phyloP scores from a whole-genome alignment of 2,329 filamentous ascomycete genomes.

The Emergomyces africanus region DNA sequence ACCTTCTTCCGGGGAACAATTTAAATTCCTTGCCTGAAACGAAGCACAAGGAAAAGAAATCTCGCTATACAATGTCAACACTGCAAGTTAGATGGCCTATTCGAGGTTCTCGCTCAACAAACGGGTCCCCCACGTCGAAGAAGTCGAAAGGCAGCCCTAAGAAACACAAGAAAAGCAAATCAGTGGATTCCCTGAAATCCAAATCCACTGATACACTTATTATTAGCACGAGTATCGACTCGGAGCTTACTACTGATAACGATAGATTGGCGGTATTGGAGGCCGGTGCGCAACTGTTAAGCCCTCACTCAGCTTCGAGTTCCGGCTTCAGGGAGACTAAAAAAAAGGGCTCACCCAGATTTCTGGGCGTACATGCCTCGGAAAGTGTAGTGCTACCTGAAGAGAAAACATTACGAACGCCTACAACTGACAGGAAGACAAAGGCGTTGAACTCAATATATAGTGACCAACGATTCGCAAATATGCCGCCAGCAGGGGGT shows the following conservation, averaged over 20 bases:
- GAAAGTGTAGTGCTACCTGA: not conserved
- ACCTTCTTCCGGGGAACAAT: not conserved
- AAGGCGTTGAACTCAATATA: not conserved
- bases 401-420: not conserved
- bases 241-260: not conserved
- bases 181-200: not conserved
- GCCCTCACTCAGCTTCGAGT: not conserved
- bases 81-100: slow-evolving; percentile 1
- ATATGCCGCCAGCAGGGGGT: not conserved
- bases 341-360: not conserved
- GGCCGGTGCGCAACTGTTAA: not conserved
- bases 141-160: not conserved
- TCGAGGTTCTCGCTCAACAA: not conserved
- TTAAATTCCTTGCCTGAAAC: not conserved
- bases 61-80: not conserved
- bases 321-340: not conserved
- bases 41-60: not conserved
- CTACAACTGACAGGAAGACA: not conserved
- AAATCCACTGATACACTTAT: not conserved
- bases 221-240: not conserved
- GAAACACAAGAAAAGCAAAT: not conserved
- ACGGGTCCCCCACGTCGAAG: not conserved
- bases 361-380: not conserved
- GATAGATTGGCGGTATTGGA: not conserved
- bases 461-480: not conserved